Conservation (phyloP, 2,329 filamentous ascomycete genomes). For the Mycosphaerella sp. region DNA sequence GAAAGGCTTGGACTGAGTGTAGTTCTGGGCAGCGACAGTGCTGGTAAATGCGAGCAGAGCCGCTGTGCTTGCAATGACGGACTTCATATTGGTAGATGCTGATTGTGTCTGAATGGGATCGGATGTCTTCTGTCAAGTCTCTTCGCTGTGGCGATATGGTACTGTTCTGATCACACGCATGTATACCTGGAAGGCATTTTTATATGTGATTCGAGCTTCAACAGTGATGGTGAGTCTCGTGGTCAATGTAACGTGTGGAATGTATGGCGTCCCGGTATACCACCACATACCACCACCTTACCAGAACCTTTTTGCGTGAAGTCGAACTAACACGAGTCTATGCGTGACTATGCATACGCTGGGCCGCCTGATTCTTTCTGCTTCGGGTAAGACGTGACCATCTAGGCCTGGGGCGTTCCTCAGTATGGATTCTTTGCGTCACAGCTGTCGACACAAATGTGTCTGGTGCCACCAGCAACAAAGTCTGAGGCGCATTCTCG, state of each 20-base stretch:
- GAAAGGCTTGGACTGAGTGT: conserved; percentile 41
- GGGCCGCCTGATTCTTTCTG: background rate
- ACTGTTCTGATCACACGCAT: background rate
- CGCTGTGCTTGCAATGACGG: conserved; percentile 9
- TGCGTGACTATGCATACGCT: background rate
- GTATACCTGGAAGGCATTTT: background rate
- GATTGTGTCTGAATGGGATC: background rate
- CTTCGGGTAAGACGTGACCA: background rate
- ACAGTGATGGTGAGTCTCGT: background rate
- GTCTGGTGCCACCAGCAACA: background rate
- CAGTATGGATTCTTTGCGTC: background rate
- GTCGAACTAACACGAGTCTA: background rate
- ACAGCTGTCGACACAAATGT: background rate
- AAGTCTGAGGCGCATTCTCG: background rate
- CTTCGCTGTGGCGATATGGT: background rate
- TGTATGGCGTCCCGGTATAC: background rate
- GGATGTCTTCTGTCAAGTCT: background rate
- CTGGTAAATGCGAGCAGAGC: conserved; percentile 24
- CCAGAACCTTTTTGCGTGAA: background rate
- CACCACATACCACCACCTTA: background rate
- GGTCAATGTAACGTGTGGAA: conserved; percentile 1
- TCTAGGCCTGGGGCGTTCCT: background rate
- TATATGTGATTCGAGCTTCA: background rate
- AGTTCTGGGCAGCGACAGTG: conserved; percentile 29
- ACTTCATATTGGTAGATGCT: conserved; percentile 14